Conservation (phyloP, 2,329 filamentous ascomycete species). For the Leptodontidium sp. region DNA sequence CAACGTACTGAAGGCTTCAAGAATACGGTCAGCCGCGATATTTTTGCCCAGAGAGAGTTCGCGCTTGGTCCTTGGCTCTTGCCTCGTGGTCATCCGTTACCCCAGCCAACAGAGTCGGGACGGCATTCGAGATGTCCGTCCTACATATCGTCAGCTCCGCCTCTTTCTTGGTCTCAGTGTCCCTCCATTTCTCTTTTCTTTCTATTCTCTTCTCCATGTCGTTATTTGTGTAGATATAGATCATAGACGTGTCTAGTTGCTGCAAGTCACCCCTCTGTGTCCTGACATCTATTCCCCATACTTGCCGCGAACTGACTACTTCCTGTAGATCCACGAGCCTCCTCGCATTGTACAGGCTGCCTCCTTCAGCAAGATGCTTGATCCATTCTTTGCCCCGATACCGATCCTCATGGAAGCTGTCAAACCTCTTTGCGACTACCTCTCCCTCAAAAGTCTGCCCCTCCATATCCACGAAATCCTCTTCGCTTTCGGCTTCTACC, state of each 20-base stretch:
- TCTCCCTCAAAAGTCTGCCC: slow-evolving; percentile 71
- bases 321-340: neutral
- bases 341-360: neutral
- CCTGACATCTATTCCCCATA: neutral
- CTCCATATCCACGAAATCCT: slow-evolving; percentile 80
- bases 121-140: slow-evolving; percentile 15
- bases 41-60: slow-evolving; percentile 1
- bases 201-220: neutral
- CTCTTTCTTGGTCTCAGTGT: neutral
- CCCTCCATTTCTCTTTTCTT: neutral
- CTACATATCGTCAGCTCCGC: slow-evolving; percentile 12
- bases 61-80: slow-evolving; percentile 12
- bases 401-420: slow-evolving; percentile 58
- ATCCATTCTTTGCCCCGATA: slow-evolving; percentile 70
- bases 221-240: neutral
- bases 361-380: slow-evolving; percentile 62
- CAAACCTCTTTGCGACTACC: slow-evolving; percentile 67
- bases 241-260: neutral
- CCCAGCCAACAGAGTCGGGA: neutral
- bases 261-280: neutral
- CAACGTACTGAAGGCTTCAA: slow-evolving; percentile 16
- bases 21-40: slow-evolving; percentile 13
- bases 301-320: slow-evolving; percentile 13
- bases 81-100: neutral
- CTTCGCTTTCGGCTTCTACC: slow-evolving; percentile 71